phyloP scores from a whole-genome alignment of 768 basidiomycete genomes.

The Suillus plorans region DNA sequence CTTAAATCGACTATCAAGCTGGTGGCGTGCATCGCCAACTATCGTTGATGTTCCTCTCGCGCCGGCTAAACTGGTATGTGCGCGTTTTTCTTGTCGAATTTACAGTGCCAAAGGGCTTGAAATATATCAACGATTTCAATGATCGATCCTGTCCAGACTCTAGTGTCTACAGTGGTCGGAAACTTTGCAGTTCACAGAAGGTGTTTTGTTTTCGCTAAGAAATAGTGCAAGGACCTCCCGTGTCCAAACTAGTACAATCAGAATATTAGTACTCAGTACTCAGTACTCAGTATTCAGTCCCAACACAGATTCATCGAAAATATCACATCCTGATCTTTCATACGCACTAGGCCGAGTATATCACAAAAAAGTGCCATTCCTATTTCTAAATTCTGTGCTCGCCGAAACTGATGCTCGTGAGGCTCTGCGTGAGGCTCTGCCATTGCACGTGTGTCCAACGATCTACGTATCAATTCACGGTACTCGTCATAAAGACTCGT shows the following conservation, averaged over 20 bases:
- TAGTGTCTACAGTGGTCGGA: background rate
- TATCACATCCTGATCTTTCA: background rate
- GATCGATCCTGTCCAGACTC: background rate
- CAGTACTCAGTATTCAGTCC: background rate
- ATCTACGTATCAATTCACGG: background rate
- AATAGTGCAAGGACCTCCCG: background rate
- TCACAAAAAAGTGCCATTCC: background rate
- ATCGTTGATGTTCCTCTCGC: background rate
- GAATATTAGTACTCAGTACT: background rate
- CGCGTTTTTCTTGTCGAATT: background rate
- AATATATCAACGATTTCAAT: background rate
- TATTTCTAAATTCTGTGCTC: background rate
- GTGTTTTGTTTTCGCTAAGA: too few species aligned
- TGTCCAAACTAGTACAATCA: background rate
- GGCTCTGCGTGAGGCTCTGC: background rate
- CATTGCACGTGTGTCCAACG: background rate
- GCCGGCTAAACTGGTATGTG: background rate
- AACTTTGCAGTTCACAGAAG: too few species aligned
- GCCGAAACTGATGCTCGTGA: background rate
- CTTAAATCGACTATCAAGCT: background rate
- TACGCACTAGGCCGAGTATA: background rate
- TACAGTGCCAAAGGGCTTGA: background rate
- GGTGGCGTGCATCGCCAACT: background rate
- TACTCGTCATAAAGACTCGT: background rate
- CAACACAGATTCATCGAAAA: background rate